Evolutionary conservation across 495 filamentous ascomycete species (phyloP).

Genomic region (Penicillium angulare): DNA sequence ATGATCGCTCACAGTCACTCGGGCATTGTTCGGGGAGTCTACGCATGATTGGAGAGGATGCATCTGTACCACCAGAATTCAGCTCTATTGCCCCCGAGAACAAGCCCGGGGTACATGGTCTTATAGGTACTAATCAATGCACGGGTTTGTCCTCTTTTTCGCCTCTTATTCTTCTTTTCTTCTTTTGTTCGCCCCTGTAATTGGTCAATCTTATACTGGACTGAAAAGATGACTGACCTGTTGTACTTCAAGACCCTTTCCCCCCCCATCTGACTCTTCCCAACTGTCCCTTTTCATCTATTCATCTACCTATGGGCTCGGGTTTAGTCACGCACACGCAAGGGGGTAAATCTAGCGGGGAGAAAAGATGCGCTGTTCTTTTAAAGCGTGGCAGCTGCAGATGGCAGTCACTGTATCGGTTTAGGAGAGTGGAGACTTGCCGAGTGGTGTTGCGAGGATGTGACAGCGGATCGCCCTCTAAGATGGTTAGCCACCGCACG

Average conservation of each 20-base stretch:
- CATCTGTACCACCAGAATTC: constrained; percentile 17
- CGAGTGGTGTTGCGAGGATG: constrained; percentile 31
- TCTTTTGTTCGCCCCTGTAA: too few species aligned
- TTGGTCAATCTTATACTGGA: constrained; percentile 18
- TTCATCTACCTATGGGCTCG: neutral
- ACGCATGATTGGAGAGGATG: constrained; percentile 21
- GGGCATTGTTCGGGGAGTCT: constrained; percentile 15
- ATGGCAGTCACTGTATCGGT: constrained; percentile 24
- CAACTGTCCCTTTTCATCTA: too few species aligned
- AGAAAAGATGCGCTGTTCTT: constrained; percentile 31
- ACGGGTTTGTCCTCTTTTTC: too few species aligned
- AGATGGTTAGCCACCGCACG: constrained; percentile 25
- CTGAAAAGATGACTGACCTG: constrained; percentile 4
- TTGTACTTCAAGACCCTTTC: neutral
- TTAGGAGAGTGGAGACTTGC: constrained; percentile 30
- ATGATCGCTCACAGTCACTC: constrained; percentile 21
- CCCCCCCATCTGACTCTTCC: neutral
- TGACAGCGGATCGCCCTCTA: constrained; percentile 41
- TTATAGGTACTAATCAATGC: neutral
- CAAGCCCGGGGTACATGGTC: constrained; percentile 13
- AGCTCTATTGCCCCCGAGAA: constrained; percentile 8
- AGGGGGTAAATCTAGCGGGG: constrained; percentile 12
- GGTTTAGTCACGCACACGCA: constrained; percentile 10
- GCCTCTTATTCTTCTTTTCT: neutral
- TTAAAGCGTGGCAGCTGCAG: constrained; percentile 43